Evolutionary conservation across 345 rosid genomes (phyloP).

Genomic region (Hibiscus mutabilis): DNA sequence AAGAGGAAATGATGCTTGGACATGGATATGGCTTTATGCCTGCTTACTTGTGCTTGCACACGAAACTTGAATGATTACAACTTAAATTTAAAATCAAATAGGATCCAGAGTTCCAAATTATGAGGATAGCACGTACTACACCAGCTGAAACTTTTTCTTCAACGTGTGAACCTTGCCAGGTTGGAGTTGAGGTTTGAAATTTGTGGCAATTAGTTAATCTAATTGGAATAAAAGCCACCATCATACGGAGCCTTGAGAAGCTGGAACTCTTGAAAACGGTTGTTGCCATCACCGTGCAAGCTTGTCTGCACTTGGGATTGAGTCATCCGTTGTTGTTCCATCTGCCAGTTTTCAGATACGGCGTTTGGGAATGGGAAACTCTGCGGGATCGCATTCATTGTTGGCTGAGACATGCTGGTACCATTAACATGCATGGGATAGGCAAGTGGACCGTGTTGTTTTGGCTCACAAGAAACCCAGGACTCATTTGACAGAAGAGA

Average conservation of each 20-base stretch:
- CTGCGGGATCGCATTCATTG: constrained; percentile 17
- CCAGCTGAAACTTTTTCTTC: neutral
- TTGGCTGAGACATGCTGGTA: constrained; percentile 25
- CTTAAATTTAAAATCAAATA: neutral
- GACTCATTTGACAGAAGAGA: constrained; percentile 98
- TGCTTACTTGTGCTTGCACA: neutral
- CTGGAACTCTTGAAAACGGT: constrained; percentile 42
- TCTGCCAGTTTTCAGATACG: constrained; percentile 37
- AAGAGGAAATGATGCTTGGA: neutral
- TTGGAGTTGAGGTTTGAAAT: constrained; percentile 6
- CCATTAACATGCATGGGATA: constrained; percentile 22
- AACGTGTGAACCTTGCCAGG: neutral
- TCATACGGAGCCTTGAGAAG: constrained; percentile 33
- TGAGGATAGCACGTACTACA: neutral
- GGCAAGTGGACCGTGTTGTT: constrained; percentile 35
- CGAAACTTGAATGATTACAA: neutral
- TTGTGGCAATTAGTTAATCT: constrained; percentile 30
- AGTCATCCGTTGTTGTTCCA: constrained; percentile 25
- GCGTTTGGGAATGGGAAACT: constrained; percentile 24
- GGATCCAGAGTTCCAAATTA: neutral
- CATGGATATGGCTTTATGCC: neutral
- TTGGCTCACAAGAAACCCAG: constrained; percentile 46
- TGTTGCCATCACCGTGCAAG: constrained; percentile 24
- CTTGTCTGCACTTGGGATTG: constrained; percentile 25
- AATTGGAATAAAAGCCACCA: constrained; percentile 34